phyloP scores from a whole-genome alignment of 352 stramenopile species.

The Proteromonas lacertae region DNA sequence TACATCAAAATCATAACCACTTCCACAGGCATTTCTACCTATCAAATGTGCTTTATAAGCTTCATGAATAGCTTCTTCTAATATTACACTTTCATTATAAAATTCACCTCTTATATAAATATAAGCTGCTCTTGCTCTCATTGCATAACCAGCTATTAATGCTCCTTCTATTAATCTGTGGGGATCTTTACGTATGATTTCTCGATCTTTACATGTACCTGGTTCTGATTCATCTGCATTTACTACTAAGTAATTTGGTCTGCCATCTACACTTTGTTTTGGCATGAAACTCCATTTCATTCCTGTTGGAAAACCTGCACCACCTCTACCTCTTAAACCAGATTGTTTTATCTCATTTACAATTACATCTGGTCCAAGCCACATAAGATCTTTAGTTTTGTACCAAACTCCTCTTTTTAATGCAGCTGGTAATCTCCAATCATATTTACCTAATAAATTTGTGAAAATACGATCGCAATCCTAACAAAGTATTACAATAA shows the following conservation, averaged over 20 bases:
- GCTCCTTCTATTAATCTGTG: slow-evolving; percentile 89
- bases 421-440: slow-evolving; percentile 35
- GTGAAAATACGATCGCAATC: background rate
- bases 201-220: slow-evolving; percentile 45
- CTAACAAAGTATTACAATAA: background rate
- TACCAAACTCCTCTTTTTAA: slow-evolving; percentile 79
- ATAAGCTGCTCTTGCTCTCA: slow-evolving; percentile 87
- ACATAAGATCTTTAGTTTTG: slow-evolving; percentile 78
- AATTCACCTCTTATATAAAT: slow-evolving; percentile 99
- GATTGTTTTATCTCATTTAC: slow-evolving; percentile 97
- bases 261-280: slow-evolving; percentile 79
- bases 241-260: slow-evolving; percentile 93
- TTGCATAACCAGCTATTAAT: slow-evolving; percentile 81
- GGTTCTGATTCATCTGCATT: slow-evolving; percentile 97
- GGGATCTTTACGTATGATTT: slow-evolving; percentile 99
- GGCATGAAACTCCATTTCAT: slow-evolving; percentile 99
- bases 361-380: slow-evolving; percentile 96
- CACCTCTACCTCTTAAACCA: slow-evolving; percentile 74
- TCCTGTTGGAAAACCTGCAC: slow-evolving; percentile 86
- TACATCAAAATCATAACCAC: slow-evolving; percentile 96
- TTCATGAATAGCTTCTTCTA: slow-evolving; percentile 95
- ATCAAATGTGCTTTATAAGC: slow-evolving; percentile 79
- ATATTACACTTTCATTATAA: slow-evolving; percentile 90
- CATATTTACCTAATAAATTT: slow-evolving; percentile 12
- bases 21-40: slow-evolving; percentile 76